phyloP scores from a whole-genome alignment of 345 rosid species.

The Eucalyptus sideroxylon region DNA sequence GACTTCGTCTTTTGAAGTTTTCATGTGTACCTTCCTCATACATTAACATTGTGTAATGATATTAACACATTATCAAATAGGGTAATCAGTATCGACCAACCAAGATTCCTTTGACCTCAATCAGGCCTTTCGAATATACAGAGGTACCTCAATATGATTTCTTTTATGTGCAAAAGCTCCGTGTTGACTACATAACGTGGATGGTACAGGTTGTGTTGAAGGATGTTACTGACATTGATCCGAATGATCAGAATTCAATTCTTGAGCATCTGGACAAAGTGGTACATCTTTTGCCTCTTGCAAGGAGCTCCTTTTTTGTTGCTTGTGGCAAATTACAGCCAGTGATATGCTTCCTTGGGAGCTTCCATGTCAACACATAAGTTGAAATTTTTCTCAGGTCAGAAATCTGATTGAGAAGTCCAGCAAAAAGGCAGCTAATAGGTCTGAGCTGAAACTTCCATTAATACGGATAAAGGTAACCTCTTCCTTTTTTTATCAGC shows the following conservation, averaged over 20 bases:
- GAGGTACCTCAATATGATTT: conserved; percentile 39
- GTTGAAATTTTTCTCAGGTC: conserved; percentile 38
- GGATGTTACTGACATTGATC: conserved; percentile 80
- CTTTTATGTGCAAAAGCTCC: background rate
- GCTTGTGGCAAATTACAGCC: background rate
- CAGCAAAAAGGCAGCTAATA: conserved; percentile 35
- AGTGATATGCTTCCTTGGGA: background rate
- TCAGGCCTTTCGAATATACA: conserved; percentile 86
- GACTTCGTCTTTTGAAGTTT: background rate
- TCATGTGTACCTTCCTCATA: background rate
- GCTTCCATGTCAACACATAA: background rate
- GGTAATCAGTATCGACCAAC: conserved; percentile 98
- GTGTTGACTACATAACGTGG: conserved; percentile 3
- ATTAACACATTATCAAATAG: conserved; percentile 17
- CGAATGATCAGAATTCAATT: conserved; percentile 89
- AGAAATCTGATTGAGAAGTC: conserved; percentile 72
- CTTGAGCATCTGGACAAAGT: conserved; percentile 89
- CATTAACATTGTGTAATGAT: background rate
- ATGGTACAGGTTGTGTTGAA: conserved; percentile 64
- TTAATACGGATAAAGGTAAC: conserved; percentile 81
- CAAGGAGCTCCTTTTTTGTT: background rate
- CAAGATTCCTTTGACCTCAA: conserved; percentile 90
- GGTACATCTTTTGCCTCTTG: conserved; percentile 28
- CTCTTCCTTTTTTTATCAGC: background rate
- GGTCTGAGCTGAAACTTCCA: conserved; percentile 73